Evolutionary conservation across 495 filamentous ascomycete genomes (phyloP).

Genomic region (Trichocladium antarcticum): DNA sequence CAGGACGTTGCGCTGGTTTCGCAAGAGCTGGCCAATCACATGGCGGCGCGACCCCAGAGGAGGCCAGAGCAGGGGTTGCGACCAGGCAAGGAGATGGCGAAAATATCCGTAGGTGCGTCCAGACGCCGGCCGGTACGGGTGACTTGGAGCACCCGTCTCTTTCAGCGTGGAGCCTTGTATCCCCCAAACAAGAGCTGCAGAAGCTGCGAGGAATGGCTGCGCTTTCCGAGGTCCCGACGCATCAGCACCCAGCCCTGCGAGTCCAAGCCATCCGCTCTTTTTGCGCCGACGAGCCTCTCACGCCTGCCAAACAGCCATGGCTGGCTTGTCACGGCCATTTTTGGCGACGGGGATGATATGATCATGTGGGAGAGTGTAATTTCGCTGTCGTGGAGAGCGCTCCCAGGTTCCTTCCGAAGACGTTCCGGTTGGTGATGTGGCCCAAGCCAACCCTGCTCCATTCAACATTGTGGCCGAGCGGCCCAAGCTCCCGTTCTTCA

Average conservation of each 20-base stretch:
- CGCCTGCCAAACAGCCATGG: too few species aligned
- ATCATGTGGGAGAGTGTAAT: constrained; percentile 2
- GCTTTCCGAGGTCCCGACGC: too few species aligned
- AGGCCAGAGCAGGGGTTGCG: constrained; percentile 12
- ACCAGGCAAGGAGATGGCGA: neutral
- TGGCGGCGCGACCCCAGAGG: constrained; percentile 9
- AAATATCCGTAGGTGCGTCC: constrained; percentile 1
- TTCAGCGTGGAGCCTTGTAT: neutral
- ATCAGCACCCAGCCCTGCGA: too few species aligned
- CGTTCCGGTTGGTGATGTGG: neutral
- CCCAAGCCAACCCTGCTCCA: constrained; percentile 1
- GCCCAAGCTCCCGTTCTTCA: neutral
- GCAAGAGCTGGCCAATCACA: constrained; percentile 25
- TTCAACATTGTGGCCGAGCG: neutral
- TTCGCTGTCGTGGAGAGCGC: constrained; percentile 1
- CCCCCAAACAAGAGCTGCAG: neutral
- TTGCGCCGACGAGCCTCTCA: neutral
- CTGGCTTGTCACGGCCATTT: too few species aligned
- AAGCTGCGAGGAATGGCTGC: neutral
- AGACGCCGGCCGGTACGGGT: neutral
- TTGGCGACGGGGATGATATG: neutral
- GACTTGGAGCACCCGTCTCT: neutral
- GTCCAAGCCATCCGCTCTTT: too few species aligned
- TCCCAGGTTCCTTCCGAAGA: neutral
- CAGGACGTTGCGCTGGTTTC: constrained; percentile 29